Conservation (phyloP, 2,329 filamentous ascomycete species). For the Exophiala lecanii-corni region DNA sequence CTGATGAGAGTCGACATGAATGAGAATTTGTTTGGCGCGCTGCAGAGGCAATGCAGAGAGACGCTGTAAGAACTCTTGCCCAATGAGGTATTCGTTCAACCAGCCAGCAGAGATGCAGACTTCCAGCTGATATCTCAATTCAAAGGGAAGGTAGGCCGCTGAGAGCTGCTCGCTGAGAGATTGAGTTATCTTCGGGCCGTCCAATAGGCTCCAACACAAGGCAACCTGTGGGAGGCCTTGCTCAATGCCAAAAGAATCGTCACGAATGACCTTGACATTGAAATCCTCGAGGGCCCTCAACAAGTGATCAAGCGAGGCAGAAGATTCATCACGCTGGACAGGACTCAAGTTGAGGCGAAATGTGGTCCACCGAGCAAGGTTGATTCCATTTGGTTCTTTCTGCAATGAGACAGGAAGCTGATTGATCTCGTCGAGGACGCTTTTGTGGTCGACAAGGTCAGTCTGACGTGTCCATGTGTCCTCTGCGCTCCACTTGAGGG, state of each 20-base stretch:
- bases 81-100: slow-evolving; percentile 72
- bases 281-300: slow-evolving; percentile 61
- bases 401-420: slow-evolving; percentile 42
- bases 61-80: slow-evolving; percentile 59
- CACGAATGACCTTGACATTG: slow-evolving; percentile 57
- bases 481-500: slow-evolving; percentile 50
- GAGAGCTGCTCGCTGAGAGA: slow-evolving; percentile 20
- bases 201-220: slow-evolving; percentile 39
- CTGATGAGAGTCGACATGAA: slow-evolving; percentile 65
- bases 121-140: slow-evolving; percentile 84
- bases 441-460: slow-evolving; percentile 50
- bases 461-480: slow-evolving; percentile 62
- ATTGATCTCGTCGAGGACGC: slow-evolving; percentile 28
- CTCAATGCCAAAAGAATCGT: slow-evolving; percentile 41
- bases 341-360: slow-evolving; percentile 50
- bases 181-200: slow-evolving; percentile 18
- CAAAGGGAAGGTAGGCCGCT: slow-evolving; percentile 54
- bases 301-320: slow-evolving; percentile 6
- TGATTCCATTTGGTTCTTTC: slow-evolving; percentile 50
- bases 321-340: not conserved
- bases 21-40: slow-evolving; percentile 63
- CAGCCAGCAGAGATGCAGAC: slow-evolving; percentile 79
- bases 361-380: slow-evolving; percentile 62
- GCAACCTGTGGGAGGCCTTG: slow-evolving; percentile 39
- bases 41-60: slow-evolving; percentile 50